Conservation (phyloP, 371 early-diverging fungal species). For the Lichtheimia ramosa region DNA sequence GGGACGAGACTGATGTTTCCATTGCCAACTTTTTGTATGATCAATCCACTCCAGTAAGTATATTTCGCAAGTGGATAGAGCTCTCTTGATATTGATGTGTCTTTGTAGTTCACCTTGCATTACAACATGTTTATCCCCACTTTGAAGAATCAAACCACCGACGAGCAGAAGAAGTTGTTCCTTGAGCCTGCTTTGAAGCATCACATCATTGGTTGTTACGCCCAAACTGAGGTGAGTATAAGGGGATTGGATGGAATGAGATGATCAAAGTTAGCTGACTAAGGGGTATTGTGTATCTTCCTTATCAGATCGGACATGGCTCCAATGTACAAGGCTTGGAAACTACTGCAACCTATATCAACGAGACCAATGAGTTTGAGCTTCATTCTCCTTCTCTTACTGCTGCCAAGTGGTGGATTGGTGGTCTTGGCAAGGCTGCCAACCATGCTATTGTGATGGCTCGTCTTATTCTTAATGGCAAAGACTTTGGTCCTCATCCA, state of each 20-base stretch:
- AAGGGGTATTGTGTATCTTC: not conserved
- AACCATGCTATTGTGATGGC: conserved; percentile 91
- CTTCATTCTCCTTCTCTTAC: conserved; percentile 83
- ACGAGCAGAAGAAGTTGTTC: conserved; percentile 79
- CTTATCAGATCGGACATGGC: conserved; percentile 61
- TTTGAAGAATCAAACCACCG: conserved; percentile 69
- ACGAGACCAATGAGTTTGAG: conserved; percentile 82
- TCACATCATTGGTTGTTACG: conserved; percentile 85
- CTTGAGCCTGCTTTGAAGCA: conserved; percentile 71
- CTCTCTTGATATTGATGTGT: not conserved
- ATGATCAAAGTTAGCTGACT: not conserved
- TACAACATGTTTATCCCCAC: conserved; percentile 80
- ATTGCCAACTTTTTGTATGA: conserved; percentile 49
- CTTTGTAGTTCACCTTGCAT: conserved; percentile 46
- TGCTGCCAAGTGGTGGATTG: conserved; percentile 91
- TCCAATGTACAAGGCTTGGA: conserved; percentile 87
- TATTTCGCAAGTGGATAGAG: not conserved
- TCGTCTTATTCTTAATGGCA: conserved; percentile 76
- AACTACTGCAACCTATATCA: conserved; percentile 85
- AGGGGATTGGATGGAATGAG: not conserved
- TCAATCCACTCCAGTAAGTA: conserved; percentile 46
- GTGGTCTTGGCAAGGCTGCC: conserved; percentile 67
- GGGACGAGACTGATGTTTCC: conserved; percentile 39
- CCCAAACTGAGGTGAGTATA: conserved; percentile 69
- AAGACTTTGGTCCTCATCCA: conserved; percentile 81